Conservation (phyloP, 345 rosid species). For the Pugionium cornutum region DNA sequence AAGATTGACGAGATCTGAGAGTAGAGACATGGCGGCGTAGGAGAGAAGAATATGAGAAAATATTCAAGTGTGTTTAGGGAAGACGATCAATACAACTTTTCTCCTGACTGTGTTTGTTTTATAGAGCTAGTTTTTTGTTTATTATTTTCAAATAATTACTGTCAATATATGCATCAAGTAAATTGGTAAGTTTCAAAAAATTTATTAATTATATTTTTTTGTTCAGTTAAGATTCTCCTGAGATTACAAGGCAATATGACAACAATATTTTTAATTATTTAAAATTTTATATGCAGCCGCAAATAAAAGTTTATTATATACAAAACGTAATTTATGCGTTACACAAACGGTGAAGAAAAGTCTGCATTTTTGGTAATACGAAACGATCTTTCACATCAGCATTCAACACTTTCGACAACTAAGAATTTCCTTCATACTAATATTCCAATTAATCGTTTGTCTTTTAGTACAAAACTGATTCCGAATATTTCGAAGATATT, state of each 20-base stretch:
- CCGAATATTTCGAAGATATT: not conserved
- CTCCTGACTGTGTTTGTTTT: slow-evolving; percentile 10
- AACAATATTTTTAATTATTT: too few species aligned
- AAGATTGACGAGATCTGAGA: slow-evolving; percentile 63
- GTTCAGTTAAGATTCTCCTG: slow-evolving; percentile 18
- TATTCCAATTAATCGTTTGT: not conserved
- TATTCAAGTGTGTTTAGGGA: too few species aligned
- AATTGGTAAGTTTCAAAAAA: not conserved
- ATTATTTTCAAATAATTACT: slow-evolving; percentile 14
- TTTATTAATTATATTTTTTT: not conserved
- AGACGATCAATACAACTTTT: slow-evolving; percentile 21
- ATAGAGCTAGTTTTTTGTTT: slow-evolving; percentile 1
- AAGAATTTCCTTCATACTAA: not conserved
- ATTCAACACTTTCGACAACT: not conserved
- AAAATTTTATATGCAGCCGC: too few species aligned
- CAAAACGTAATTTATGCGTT: too few species aligned
- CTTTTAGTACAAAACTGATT: not conserved
- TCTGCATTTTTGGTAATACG: too few species aligned
- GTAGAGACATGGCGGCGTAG: slow-evolving; percentile 32
- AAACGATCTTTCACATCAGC: too few species aligned
- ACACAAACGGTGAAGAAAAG: too few species aligned
- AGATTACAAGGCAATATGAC: slow-evolving; percentile 2
- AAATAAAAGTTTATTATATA: too few species aligned
- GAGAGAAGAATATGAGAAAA: slow-evolving; percentile 15
- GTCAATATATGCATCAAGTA: slow-evolving; percentile 7